Conservation (phyloP, 352 stramenopile species). For the Pythium biforme region DNA sequence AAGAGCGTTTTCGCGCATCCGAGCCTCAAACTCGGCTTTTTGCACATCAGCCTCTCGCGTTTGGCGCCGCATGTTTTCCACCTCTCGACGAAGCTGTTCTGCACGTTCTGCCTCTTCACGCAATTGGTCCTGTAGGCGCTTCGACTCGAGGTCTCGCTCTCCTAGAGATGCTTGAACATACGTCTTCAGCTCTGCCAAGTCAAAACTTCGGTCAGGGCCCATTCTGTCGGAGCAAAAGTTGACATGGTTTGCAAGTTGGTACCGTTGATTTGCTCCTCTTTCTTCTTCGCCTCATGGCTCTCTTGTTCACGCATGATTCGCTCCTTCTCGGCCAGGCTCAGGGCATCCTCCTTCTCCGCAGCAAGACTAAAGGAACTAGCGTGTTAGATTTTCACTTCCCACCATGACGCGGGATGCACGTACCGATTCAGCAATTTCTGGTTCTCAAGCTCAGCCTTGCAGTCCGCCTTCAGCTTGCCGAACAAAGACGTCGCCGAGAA, state of each 20-base stretch:
- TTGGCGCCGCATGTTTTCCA: conserved; percentile 54
- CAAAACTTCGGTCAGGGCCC: neutral
- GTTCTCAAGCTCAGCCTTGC: conserved; percentile 55
- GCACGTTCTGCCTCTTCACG: conserved; percentile 56
- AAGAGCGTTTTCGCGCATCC: conserved; percentile 33
- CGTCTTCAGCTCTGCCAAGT: conserved; percentile 52
- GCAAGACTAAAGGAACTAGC: conserved; percentile 35
- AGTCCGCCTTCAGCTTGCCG: conserved; percentile 61
- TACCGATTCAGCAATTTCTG: conserved; percentile 76
- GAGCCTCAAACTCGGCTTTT: conserved; percentile 43
- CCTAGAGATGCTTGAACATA: conserved; percentile 62
- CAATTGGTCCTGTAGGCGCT: conserved; percentile 61
- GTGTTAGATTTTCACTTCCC: neutral
- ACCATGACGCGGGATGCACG: neutral
- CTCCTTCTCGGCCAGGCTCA: conserved; percentile 58
- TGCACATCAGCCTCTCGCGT: conserved; percentile 40
- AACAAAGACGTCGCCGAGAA: conserved; percentile 51
- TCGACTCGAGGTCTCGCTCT: conserved; percentile 67
- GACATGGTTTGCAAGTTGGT: neutral
- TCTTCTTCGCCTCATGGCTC: conserved; percentile 40
- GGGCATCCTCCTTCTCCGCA: conserved; percentile 63
- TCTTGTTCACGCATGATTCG: conserved; percentile 60
- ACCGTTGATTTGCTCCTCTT: conserved; percentile 67
- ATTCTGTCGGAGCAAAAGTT: neutral
- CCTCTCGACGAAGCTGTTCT: conserved; percentile 48